A percentile compares a stretch with the other conserved stretches of the same genome.
These are phyloP conservation scores for Actinomortierella ambigua DNA, from an alignment of 371 early-diverging fungal species.

Conservation along the genomic window DNA sequence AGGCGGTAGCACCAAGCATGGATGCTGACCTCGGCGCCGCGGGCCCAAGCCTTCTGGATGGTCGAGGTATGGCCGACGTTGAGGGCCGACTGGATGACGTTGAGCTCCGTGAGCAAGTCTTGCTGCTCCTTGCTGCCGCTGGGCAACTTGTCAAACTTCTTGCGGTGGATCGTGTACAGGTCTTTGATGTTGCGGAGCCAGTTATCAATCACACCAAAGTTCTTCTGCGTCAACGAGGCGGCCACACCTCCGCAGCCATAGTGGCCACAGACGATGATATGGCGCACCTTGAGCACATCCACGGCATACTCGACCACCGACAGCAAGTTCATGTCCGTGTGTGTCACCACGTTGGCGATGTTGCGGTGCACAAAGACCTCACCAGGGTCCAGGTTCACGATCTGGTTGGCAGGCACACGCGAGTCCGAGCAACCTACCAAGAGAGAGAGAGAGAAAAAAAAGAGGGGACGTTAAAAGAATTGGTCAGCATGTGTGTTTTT, in stretches of 20 bases:
- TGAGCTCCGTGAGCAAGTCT: constrained; percentile 70
- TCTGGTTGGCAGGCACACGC: constrained; percentile 80
- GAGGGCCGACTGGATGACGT: constrained; percentile 75
- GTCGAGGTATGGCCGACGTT: constrained; percentile 77
- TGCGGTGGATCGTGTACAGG: constrained; percentile 65
- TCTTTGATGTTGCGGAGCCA: constrained; percentile 86
- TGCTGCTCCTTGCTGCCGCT: constrained; percentile 50
- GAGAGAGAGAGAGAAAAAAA: not conserved
- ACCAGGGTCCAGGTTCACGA: constrained; percentile 69
- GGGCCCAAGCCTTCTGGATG: constrained; percentile 85
- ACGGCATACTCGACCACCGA: constrained; percentile 94
- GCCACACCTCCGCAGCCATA: constrained; percentile 89
- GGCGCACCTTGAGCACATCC: constrained; percentile 87
- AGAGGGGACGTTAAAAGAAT: not conserved
- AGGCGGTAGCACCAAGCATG: constrained; percentile 86
- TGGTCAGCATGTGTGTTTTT: constrained; percentile 1
- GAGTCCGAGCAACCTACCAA: constrained; percentile 81
- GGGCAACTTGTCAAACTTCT: constrained; percentile 53
- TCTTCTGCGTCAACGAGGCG: constrained; percentile 63
- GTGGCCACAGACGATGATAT: constrained; percentile 94
- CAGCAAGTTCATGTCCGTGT: constrained; percentile 78
- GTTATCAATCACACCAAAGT: constrained; percentile 84
- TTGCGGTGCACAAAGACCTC: constrained; percentile 96
- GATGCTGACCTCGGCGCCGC: constrained; percentile 77
- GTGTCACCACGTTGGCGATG: constrained; percentile 90